Evolutionary conservation across 1,284 basidiomycete genomes (phyloP), one percentile per base, ranked within the genome.

Genomic region (Ganoderma multipileum): DNA sequence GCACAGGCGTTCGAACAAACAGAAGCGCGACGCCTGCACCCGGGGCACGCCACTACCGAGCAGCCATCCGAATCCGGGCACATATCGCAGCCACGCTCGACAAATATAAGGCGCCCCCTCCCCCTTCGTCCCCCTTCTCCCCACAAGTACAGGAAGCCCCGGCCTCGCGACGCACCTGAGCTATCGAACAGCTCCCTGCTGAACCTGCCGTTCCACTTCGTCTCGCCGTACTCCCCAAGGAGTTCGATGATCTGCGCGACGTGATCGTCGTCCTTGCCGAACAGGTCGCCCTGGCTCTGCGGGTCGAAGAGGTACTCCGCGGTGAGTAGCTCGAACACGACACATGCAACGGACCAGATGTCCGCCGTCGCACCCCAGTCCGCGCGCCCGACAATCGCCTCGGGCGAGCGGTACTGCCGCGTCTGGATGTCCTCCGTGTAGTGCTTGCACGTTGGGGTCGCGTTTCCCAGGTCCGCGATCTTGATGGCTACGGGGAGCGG

Each of bases 401-500:
- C 95, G 5, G 96, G 96, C 41, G 92, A 89, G 69, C 95, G 91
- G 79, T 97, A 97, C 78, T 97, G 96, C 39, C 96, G 87, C 42
- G 96, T 97, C 81, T 97, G 96, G 71, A 97, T 97, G 79, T 97
- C 95, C 76, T 97, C 95, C 12, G 95, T 96, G 76, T 89, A 97
- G 78, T 96, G 95, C 73, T 90, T 88, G 76, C 87, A 91, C 20
- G 90, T 90, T 1, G 91, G 92, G 30, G 94, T 95, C 28, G 94
- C 95, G 77, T 96, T 96, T 36, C 94, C 95, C 57, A 97, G 82
- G 79, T 97, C 95, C 41, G 95, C 95, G 73, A 97, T 96, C 85
- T 97, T 97, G 79, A 97, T 88, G n/a, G 87, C 90, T 75, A 97
- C 90, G 1, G 87, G 86, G 42, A 73, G 72, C 7, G 75, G 73